Conservation (phyloP, 805 yeast genomes). For the Yamadazyma ubonensis region DNA sequence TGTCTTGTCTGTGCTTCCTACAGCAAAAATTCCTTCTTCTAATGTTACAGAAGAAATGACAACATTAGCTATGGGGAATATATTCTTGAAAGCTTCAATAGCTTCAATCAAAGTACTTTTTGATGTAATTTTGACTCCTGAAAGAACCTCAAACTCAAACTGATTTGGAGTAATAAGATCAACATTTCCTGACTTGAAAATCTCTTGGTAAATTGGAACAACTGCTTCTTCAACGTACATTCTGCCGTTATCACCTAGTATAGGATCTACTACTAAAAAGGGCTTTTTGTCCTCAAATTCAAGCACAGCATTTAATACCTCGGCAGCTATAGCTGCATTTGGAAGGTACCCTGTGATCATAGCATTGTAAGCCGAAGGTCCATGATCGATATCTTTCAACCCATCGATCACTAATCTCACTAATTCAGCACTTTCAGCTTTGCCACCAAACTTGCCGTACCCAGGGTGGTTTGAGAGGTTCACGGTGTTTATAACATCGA, state of each 20-base stretch:
- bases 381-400: constrained; percentile 33
- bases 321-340: constrained; percentile 50
- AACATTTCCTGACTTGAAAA: constrained; percentile 45
- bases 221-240: constrained; percentile 67
- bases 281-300: constrained; percentile 31
- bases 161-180: constrained; percentile 69
- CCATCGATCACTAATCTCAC: constrained; percentile 31
- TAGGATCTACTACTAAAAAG: constrained; percentile 82
- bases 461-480: constrained; percentile 73
- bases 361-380: constrained; percentile 49
- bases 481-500: constrained; percentile 63
- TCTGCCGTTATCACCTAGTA: constrained; percentile 85
- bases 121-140: constrained; percentile 43
- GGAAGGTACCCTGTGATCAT: constrained; percentile 82
- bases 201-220: constrained; percentile 49
- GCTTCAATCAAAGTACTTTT: constrained; percentile 38
- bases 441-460: constrained; percentile 57
- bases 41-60: constrained; percentile 59
- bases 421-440: constrained; percentile 35
- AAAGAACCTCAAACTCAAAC: constrained; percentile 65
- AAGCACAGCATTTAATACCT: constrained; percentile 36
- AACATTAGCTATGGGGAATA: constrained; percentile 48
- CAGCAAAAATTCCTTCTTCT: constrained; percentile 34
- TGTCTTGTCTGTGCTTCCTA: constrained; percentile 31
- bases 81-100: constrained; percentile 39